These are phyloP conservation scores for Diddensiella transvaalensis DNA, from an alignment of 805 yeast species.

Conservation along the genomic window DNA sequence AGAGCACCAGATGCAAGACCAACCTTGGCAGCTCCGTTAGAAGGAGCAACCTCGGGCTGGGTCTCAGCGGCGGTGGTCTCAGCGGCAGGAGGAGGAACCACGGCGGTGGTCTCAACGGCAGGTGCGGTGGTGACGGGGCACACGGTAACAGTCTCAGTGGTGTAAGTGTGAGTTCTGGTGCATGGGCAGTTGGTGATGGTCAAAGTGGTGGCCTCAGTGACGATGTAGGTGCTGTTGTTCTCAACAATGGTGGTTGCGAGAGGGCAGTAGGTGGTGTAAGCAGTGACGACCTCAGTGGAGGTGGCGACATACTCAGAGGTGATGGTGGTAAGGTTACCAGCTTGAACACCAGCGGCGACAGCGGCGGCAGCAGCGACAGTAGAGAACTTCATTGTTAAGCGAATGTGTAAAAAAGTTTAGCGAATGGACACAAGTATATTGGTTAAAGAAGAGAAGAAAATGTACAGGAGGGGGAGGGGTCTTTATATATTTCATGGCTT, in stretches of 20 bases:
- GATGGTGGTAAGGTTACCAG: constrained; percentile 44
- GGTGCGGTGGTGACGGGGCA: constrained; percentile 25
- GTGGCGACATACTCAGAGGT: constrained; percentile 36
- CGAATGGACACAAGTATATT: constrained; percentile 21
- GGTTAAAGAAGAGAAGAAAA: constrained; percentile 10
- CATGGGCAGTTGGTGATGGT: constrained; percentile 88
- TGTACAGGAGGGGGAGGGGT: constrained; percentile 4
- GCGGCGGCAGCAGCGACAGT: constrained; percentile 24
- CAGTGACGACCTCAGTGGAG: constrained; percentile 51
- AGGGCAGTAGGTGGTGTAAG: constrained; percentile 82
- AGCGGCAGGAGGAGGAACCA: constrained; percentile 19
- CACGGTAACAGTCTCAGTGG: constrained; percentile 32
- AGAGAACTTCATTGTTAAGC: constrained; percentile 25
- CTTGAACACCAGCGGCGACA: constrained; percentile 30
- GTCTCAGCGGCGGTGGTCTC: constrained; percentile 21
- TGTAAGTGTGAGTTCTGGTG: constrained; percentile 47
- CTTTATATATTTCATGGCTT: too few species aligned
- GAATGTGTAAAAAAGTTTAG: constrained; percentile 5
- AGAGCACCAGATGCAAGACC: constrained; percentile 38
- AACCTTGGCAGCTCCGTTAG: constrained; percentile 26
- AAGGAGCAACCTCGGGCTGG: constrained; percentile 30
- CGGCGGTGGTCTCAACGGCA: constrained; percentile 13
- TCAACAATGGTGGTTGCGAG: constrained; percentile 60
- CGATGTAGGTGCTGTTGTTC: constrained; percentile 68
- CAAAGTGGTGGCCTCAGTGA: constrained; percentile 73